phyloP scores from a whole-genome alignment of 2,329 filamentous ascomycete genomes.

The Colletotrichum melonis region DNA sequence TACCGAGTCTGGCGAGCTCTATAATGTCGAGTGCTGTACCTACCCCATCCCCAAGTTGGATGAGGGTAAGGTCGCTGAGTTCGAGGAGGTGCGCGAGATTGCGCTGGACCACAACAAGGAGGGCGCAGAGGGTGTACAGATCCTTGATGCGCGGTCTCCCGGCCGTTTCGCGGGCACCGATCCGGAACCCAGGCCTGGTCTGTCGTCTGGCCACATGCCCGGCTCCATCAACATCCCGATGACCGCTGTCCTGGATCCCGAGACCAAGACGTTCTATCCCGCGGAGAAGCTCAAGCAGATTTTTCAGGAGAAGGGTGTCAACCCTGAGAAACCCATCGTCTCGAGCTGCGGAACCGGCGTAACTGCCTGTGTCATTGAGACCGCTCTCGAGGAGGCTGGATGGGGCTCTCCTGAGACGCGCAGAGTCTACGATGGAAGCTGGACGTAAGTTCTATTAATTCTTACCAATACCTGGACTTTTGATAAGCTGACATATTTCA shows the following conservation, averaged over 20 bases:
- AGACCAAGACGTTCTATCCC: slow-evolving; percentile 83
- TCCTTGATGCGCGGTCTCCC: slow-evolving; percentile 85
- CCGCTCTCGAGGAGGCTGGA: slow-evolving; percentile 82
- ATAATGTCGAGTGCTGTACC: slow-evolving; percentile 72
- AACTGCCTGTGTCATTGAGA: slow-evolving; percentile 90
- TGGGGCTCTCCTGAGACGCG: slow-evolving; percentile 75
- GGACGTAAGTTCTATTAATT: slow-evolving; percentile 78
- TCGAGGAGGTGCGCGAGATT: slow-evolving; percentile 84
- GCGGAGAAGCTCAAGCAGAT: slow-evolving; percentile 77
- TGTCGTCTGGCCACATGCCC: slow-evolving; percentile 93
- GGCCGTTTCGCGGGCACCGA: slow-evolving; percentile 86
- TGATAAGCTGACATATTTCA: slow-evolving; percentile 37
- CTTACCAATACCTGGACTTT: background rate
- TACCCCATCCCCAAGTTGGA: slow-evolving; percentile 74
- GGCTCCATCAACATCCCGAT: slow-evolving; percentile 87
- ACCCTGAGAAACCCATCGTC: slow-evolving; percentile 84
- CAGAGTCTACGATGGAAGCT: slow-evolving; percentile 93
- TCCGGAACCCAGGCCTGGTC: slow-evolving; percentile 85
- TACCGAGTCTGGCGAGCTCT: slow-evolving; percentile 82
- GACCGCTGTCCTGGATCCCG: slow-evolving; percentile 80
- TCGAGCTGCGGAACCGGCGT: slow-evolving; percentile 94
- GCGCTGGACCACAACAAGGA: slow-evolving; percentile 83
- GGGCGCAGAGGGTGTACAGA: slow-evolving; percentile 83
- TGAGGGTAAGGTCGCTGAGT: slow-evolving; percentile 76
- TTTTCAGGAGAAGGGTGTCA: slow-evolving; percentile 83